Evolutionary conservation across 1,284 basidiomycete species (phyloP).

Genomic region (Earliella scabrosa): DNA sequence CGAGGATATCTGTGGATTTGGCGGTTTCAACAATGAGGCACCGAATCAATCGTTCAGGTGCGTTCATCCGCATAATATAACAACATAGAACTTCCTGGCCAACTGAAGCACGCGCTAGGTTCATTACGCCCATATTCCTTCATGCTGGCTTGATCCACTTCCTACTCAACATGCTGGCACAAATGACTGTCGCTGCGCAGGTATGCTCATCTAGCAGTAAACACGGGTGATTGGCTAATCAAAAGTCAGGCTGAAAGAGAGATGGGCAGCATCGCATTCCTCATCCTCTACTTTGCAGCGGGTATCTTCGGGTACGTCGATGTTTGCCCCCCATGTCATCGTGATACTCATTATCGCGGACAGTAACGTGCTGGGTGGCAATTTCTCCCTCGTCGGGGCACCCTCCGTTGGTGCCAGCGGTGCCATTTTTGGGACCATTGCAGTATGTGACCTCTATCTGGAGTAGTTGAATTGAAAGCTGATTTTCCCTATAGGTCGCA

Average conservation of each 20-base stretch:
- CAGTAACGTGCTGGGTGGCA: conserved; percentile 87
- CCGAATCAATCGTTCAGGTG: conserved; percentile 91
- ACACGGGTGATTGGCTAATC: not conserved
- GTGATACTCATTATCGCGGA: not conserved
- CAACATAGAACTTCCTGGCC: not conserved
- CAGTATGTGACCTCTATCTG: conserved; percentile 48
- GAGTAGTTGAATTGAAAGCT: not conserved
- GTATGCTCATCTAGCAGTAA: conserved; percentile 41
- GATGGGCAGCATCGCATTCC: conserved; percentile 85
- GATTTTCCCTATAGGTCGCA: conserved; percentile 50
- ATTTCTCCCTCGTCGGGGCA: conserved; percentile 88
- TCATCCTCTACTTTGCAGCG: conserved; percentile 85
- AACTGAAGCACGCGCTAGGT: conserved; percentile 46
- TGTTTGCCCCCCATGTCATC: too few species aligned
- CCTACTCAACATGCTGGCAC: conserved; percentile 88
- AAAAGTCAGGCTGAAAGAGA: conserved; percentile 74
- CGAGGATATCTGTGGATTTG: conserved; percentile 87
- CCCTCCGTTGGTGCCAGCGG: conserved; percentile 95
- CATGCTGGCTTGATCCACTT: conserved; percentile 94
- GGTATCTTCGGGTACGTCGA: conserved; percentile 83
- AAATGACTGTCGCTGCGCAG: conserved; percentile 79
- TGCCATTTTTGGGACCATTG: conserved; percentile 92
- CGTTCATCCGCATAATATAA: conserved; percentile 12
- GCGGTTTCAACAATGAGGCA: conserved; percentile 69
- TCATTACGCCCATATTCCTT: conserved; percentile 87